A percentile compares a stretch with the other conserved stretches of the same genome.
phyloP scores from a whole-genome alignment of 345 rosid species.

The Salix caprea region DNA sequence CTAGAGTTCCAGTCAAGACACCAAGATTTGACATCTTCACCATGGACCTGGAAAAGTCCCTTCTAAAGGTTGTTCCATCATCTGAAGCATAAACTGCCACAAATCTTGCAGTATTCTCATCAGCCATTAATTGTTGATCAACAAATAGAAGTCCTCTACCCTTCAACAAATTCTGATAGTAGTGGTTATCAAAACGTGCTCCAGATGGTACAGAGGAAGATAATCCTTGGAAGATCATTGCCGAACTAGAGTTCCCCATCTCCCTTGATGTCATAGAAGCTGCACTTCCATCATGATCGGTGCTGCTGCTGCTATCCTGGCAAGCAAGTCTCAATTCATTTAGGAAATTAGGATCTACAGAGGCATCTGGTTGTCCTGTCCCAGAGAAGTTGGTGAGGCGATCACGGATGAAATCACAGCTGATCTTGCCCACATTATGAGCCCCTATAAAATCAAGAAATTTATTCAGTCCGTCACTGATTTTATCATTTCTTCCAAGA shows the following conservation, averaged over 20 bases:
- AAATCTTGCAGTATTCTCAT: conserved; percentile 35
- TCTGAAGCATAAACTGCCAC: conserved; percentile 33
- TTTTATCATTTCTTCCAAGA: background rate
- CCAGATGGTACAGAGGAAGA: conserved; percentile 31
- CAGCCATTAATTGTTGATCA: conserved; percentile 51
- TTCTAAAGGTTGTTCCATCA: conserved; percentile 34
- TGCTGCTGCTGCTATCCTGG: conserved; percentile 7
- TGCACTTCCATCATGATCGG: conserved; percentile 5
- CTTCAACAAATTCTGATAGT: conserved; percentile 33
- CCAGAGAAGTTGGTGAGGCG: conserved; percentile 39
- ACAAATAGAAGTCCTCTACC: conserved; percentile 46
- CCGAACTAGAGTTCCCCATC: conserved; percentile 1
- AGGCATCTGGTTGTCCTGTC: conserved; percentile 40
- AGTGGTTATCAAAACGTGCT: conserved; percentile 35
- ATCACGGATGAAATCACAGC: conserved; percentile 35
- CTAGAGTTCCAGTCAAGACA: conserved; percentile 33
- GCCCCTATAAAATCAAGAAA: conserved; percentile 29
- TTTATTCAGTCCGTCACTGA: background rate
- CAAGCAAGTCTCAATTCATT: conserved; percentile 31
- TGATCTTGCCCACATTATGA: conserved; percentile 41
- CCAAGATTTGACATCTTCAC: conserved; percentile 26
- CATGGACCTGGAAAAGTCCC: conserved; percentile 41
- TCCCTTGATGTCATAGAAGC: conserved; percentile 8
- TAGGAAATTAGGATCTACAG: conserved; percentile 33
- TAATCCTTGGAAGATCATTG: conserved; percentile 8